A percentile compares a stretch with the other conserved stretches of the same genome.
Conservation (phyloP, 192 early-diverging fungal genomes). For the Coemansia sp. region DNA sequence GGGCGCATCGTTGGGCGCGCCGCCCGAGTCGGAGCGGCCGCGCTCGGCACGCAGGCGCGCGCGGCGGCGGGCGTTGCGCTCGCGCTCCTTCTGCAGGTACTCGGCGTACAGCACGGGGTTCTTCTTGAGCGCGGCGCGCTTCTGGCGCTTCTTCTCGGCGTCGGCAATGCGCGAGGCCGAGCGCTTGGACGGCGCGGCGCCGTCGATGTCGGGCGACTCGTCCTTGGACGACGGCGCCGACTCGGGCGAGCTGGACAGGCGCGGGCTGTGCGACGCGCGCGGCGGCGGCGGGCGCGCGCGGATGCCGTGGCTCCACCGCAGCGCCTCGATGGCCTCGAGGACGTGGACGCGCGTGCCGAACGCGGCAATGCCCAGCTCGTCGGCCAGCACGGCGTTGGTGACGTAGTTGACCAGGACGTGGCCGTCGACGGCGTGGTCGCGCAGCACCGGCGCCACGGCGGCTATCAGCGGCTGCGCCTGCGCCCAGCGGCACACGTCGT, state of each 20-base stretch:
- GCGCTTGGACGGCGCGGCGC: conserved; percentile 26
- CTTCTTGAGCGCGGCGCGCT: conserved; percentile 52
- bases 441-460: conserved; percentile 19
- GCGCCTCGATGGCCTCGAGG: conserved; percentile 48
- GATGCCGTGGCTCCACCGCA: conserved; percentile 36
- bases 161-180: conserved; percentile 49
- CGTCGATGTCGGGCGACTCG: conserved; percentile 17
- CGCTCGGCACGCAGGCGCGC: conserved; percentile 47
- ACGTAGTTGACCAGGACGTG: conserved; percentile 48
- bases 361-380: conserved; percentile 47
- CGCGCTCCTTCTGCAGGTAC: conserved; percentile 51
- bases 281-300: conserved; percentile 13
- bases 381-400: conserved; percentile 45
- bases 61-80: conserved; percentile 49
- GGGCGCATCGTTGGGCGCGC: conserved; percentile 2
- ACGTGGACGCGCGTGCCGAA: conserved; percentile 48
- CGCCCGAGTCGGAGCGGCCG: conserved; percentile 40
- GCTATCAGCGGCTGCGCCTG: conserved; percentile 19
- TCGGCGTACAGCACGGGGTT: conserved; percentile 46
- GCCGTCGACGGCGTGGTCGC: conserved; percentile 47
- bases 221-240: conserved; percentile 25
- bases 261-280: conserved; percentile 4
- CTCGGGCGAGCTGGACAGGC: conserved; percentile 15
- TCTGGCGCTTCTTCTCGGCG: conserved; percentile 52
- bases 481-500: conserved; percentile 42